Conservation (phyloP, 2,329 filamentous ascomycete species). For the Fusarium transvaalense region DNA sequence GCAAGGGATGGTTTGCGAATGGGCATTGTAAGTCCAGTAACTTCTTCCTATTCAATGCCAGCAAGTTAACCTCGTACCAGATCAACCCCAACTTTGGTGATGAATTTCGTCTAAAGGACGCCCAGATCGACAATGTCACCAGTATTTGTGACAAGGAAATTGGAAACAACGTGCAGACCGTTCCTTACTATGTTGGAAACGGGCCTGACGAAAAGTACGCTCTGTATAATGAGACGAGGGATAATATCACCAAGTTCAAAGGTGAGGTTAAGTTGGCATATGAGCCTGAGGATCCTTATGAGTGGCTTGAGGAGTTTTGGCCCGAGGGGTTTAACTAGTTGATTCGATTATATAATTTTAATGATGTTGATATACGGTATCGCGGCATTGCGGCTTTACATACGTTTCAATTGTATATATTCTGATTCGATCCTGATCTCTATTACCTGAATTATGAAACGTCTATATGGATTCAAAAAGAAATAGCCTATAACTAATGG, state of each 20-base stretch:
- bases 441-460: too few relatives aligned
- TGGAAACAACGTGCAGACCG: conserved; percentile 48
- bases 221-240: conserved; percentile 47
- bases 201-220: conserved; percentile 50
- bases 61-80: background rate
- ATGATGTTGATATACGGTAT: fast-evolving
- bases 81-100: conserved; percentile 50
- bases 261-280: conserved; percentile 41
- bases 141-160: conserved; percentile 49
- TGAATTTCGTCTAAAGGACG: conserved; percentile 48
- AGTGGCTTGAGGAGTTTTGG: conserved; percentile 66
- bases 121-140: conserved; percentile 45
- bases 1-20: conserved; percentile 42
- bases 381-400: too few relatives aligned
- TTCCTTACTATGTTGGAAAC: conserved; percentile 44
- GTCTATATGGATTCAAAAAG: too few relatives aligned
- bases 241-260: conserved; percentile 45
- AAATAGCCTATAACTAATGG: too few relatives aligned
- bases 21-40: conserved; percentile 40
- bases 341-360: background rate
- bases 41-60: fast-evolving
- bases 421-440: too few relatives aligned
- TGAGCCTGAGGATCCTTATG: conserved; percentile 59
- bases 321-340: conserved; percentile 45
- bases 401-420: too few relatives aligned